A percentile compares a stretch with the other conserved stretches of the same genome.
Conservation (phyloP, 805 yeast genomes). For the Suhomyces xylopsoci region DNA sequence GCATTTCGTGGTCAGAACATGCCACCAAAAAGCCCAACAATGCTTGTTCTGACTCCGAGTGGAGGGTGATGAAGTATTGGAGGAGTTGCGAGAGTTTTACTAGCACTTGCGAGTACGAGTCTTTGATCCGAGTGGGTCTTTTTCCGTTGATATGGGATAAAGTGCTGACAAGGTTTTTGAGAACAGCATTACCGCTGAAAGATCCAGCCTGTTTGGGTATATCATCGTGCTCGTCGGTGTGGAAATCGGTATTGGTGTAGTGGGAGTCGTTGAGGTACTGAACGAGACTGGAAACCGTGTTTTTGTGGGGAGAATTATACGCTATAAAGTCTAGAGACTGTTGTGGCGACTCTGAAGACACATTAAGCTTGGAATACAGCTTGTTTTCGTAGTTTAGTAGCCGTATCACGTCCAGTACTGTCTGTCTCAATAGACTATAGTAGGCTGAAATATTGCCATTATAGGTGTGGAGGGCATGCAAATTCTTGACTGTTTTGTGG, state of each 20-base stretch:
- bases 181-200: neutral
- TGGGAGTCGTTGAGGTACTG: neutral
- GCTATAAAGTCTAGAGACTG: neutral
- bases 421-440: constrained; percentile 10
- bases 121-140: constrained; percentile 14
- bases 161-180: constrained; percentile 3
- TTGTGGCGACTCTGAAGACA: neutral
- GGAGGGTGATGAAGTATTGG: constrained; percentile 14
- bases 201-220: too few relatives aligned
- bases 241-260: neutral
- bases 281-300: neutral
- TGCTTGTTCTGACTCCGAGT: constrained; percentile 15
- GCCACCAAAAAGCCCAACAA: constrained; percentile 14
- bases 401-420: constrained; percentile 13
- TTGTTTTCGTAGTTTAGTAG: constrained; percentile 16
- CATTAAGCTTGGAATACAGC: constrained; percentile 7
- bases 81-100: constrained; percentile 14
- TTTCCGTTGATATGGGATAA: constrained; percentile 6
- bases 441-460: constrained; percentile 8
- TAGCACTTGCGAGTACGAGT: constrained; percentile 15
- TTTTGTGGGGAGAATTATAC: neutral
- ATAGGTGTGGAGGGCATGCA: constrained; percentile 14
- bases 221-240: neutral
- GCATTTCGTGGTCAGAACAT: constrained; percentile 19
- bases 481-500: constrained; percentile 15